phyloP scores from a whole-genome alignment of 2,329 filamentous ascomycete species.

The Dactylellina leptospora region DNA sequence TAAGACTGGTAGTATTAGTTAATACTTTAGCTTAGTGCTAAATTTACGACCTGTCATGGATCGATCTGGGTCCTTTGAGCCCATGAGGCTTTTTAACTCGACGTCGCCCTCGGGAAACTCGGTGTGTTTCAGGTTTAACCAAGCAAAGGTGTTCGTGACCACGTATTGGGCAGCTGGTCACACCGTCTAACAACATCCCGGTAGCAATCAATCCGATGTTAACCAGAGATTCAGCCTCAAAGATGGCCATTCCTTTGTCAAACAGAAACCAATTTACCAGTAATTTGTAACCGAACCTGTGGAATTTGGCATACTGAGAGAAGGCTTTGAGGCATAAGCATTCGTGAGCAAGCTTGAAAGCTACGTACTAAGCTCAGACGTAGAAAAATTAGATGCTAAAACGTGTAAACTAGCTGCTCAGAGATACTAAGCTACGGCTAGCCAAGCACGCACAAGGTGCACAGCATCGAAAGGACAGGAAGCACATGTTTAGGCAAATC shows the following conservation, averaged over 20 bases:
- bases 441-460: background rate
- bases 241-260: slow-evolving; percentile 42
- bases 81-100: slow-evolving; percentile 31
- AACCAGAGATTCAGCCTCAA: slow-evolving; percentile 36
- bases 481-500: slow-evolving; percentile 6
- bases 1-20: background rate
- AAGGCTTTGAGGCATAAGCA: slow-evolving; percentile 15
- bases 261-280: no score
- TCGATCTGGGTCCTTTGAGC: slow-evolving; percentile 33
- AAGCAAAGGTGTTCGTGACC: slow-evolving; percentile 43
- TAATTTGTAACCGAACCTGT: background rate
- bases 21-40: slow-evolving; percentile 26
- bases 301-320: background rate
- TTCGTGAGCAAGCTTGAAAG: background rate
- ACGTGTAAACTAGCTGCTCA: background rate
- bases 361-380: background rate
- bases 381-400: background rate
- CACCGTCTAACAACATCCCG: slow-evolving; percentile 7
- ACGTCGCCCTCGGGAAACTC: slow-evolving; percentile 42
- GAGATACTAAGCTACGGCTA: background rate
- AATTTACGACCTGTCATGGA: slow-evolving; percentile 27
- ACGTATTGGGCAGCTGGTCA: slow-evolving; percentile 52
- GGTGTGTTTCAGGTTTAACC: slow-evolving; percentile 52
- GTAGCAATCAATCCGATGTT: slow-evolving; percentile 26
- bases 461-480: background rate